A percentile compares a stretch with the other conserved stretches of the same genome.
Conservation (phyloP, 139 green algal species). For the Micractinium sp. region DNA sequence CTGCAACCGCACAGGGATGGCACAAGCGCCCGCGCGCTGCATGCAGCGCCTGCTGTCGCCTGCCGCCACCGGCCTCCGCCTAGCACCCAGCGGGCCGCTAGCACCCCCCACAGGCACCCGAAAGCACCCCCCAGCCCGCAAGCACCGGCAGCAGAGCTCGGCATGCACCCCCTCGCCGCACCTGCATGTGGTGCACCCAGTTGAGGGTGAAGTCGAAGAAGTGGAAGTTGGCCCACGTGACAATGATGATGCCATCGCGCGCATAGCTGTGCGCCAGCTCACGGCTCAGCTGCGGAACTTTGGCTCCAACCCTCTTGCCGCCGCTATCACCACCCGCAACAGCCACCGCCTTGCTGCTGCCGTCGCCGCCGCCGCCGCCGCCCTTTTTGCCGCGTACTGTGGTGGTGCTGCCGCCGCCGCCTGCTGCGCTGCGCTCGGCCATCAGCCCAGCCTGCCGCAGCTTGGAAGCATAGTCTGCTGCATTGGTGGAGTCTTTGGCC, state of each 20-base stretch:
- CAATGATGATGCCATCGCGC: constrained; percentile 39
- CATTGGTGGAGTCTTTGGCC: not conserved
- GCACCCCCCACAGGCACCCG: no score
- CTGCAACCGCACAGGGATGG: no score
- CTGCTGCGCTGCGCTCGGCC: not conserved
- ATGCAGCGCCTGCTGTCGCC: not conserved
- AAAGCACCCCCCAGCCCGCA: no score
- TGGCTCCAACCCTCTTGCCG: not conserved
- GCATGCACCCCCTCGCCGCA: not conserved
- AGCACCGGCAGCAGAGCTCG: not conserved
- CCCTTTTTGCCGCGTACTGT: not conserved
- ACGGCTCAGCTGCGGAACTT: constrained; percentile 18
- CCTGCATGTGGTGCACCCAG: constrained; percentile 82
- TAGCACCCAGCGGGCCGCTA: not conserved
- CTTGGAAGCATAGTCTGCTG: not conserved
- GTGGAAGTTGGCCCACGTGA: constrained; percentile 96
- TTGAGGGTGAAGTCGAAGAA: constrained; percentile 94
- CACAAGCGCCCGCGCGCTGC: not conserved
- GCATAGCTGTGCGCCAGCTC: constrained; percentile 5
- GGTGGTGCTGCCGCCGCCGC: not conserved
- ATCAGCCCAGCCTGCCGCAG: constrained; percentile 15
- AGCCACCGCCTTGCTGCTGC: not conserved
- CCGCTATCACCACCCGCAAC: not conserved
- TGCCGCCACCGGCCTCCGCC: not conserved
- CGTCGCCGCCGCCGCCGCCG: not conserved